Base-by-base conservation (phyloP, 2,329 filamentous ascomycete genomes). In the Scorias spongiosa region DNA sequence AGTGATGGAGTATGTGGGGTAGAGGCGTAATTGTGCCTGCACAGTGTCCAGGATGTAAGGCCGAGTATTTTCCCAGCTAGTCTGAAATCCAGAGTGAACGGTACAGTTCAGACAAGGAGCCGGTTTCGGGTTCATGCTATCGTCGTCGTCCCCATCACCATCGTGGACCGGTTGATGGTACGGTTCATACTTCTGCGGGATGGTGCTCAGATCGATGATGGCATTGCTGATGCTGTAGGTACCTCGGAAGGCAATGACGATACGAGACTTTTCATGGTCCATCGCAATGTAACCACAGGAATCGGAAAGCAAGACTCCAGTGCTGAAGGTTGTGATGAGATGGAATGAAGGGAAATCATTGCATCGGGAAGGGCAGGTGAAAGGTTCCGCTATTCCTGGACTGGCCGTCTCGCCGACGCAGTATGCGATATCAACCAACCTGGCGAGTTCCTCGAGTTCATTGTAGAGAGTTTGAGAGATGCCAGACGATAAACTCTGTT, bases 201-300 rank as follows among this genome's bases (percentile, higher is more conserved):
- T 71, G 2, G 87, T 93, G 49, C 84, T 87, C 44, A 98, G 71
- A 64, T 98, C 91, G 41, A 87, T 74, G 48, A 98, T 80, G 10
- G 88, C 88, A 61, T 96, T 94, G 43, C 86, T 75, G 54, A 98
- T 74, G 51, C 87, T 94, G 64, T 96, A 95, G 11, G 91, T 96
- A 18, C 91, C 91, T 40, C 91, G 79, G 57, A 96, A 96, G 8
- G 87, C 88, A 32, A 96, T 75, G 39, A 96, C 70, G 45, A 98
- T 83, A 46, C 79, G 72, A 39, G 72, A 70, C 15, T 66, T 60
- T 4, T 66, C 67, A 57, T 93, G 83, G 49, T 91, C 88, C n/a
- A 96, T 67, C 0, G 84, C 88, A 45, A 96, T 79, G 63, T 93
- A 98, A 48, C 91, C 91, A 62, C 87, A 95, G 52, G 84, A 93